A percentile compares a stretch with the other conserved stretches of the same genome.
Conservation (phyloP, 2,329 filamentous ascomycete species). For the Graphiopsis chlorocephala region DNA sequence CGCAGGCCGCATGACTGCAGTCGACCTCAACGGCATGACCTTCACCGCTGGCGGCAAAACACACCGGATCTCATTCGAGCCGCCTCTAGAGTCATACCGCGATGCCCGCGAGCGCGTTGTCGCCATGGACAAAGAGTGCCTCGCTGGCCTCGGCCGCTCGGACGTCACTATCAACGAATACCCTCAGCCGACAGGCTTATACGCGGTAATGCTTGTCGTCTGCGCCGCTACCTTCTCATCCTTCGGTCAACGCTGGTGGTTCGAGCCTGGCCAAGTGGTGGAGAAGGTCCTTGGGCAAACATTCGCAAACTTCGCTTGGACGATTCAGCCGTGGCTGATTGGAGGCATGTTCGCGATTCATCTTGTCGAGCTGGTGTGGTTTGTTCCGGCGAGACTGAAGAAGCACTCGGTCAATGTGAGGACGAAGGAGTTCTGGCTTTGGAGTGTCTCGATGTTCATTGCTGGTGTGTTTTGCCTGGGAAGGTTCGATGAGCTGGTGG, state of each 20-base stretch:
- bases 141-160: slow-evolving; percentile 56
- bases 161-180: slow-evolving; percentile 55
- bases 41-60: slow-evolving; percentile 53
- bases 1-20: slow-evolving; percentile 61
- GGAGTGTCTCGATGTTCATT: slow-evolving; percentile 51
- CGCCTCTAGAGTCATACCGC: slow-evolving; percentile 64
- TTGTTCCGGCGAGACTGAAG: slow-evolving; percentile 47
- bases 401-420: slow-evolving; percentile 52
- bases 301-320: slow-evolving; percentile 58
- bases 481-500: slow-evolving; percentile 48
- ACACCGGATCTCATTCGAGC: slow-evolving; percentile 60
- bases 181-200: slow-evolving; percentile 50
- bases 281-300: slow-evolving; percentile 47
- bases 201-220: slow-evolving; percentile 54
- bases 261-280: slow-evolving; percentile 50
- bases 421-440: slow-evolving; percentile 52
- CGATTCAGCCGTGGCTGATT: slow-evolving; percentile 59
- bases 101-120: slow-evolving; percentile 71
- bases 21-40: slow-evolving; percentile 62
- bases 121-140: slow-evolving; percentile 64
- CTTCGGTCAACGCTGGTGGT: slow-evolving; percentile 50
- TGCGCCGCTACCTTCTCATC: slow-evolving; percentile 56
- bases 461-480: slow-evolving; percentile 52
- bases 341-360: slow-evolving; percentile 64
- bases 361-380: slow-evolving; percentile 55